These are phyloP conservation scores for Zea luxurians DNA, from an alignment of 176 grass and related monocot species.

Conservation along the genomic window DNA sequence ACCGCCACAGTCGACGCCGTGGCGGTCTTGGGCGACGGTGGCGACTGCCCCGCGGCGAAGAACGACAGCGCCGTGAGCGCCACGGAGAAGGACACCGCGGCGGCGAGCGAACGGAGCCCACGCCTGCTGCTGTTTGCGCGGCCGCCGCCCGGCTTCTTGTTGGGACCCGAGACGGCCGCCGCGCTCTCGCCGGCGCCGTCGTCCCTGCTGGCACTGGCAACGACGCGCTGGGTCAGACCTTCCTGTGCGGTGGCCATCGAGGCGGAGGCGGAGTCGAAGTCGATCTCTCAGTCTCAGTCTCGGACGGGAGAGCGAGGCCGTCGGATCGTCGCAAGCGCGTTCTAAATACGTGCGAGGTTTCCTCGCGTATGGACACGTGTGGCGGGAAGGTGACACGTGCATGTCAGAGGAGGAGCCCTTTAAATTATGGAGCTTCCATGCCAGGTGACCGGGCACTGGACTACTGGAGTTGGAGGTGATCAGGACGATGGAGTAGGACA, in stretches of 20 bases:
- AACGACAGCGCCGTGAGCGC: conserved; percentile 28
- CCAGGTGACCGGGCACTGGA: conserved; percentile 26
- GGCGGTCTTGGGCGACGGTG: not conserved
- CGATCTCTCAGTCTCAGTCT: not conserved
- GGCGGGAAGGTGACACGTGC: conserved; percentile 42
- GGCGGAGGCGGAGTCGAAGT: not conserved
- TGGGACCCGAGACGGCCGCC: not conserved
- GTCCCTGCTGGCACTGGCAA: not conserved
- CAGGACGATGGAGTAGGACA: not conserved
- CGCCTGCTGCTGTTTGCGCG: conserved; percentile 16
- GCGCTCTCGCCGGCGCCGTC: not conserved
- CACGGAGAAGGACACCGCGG: conserved; percentile 45
- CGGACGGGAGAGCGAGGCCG: not conserved
- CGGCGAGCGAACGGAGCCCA: conserved; percentile 55
- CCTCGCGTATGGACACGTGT: conserved; percentile 54
- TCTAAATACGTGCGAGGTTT: conserved; percentile 37
- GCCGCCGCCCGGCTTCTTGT: conserved; percentile 13
- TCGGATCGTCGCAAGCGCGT: not conserved
- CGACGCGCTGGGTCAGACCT: conserved; percentile 48
- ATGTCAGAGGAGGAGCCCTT: not conserved
- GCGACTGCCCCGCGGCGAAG: not conserved
- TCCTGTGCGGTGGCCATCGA: conserved; percentile 39
- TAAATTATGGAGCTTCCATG: not conserved
- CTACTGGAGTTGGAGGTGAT: conserved; percentile 39
- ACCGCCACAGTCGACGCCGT: conserved; percentile 37